phyloP scores from a whole-genome alignment of 371 early-diverging fungal genomes.

The Batkoa obscura region DNA sequence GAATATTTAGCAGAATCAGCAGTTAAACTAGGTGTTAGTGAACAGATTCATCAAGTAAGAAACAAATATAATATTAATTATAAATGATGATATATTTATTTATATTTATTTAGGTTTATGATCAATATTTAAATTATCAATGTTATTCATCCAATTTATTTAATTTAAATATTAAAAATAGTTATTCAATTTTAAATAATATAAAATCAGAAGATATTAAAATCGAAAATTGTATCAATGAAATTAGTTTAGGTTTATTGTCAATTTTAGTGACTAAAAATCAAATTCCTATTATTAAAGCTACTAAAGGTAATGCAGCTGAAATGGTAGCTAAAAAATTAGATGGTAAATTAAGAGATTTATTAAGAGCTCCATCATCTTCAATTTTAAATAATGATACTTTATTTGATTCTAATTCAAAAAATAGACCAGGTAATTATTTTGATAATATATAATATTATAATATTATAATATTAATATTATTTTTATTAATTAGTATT shows the following conservation, averaged over 20 bases:
- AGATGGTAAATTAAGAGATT: slow-evolving; percentile 70
- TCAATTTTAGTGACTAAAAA: slow-evolving; percentile 86
- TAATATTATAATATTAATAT: not conserved
- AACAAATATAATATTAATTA: too few species aligned
- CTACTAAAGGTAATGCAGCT: slow-evolving; percentile 78
- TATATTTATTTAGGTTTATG: slow-evolving; percentile 60
- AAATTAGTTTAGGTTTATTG: slow-evolving; percentile 63
- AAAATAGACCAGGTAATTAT: not conserved
- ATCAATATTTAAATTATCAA: slow-evolving; percentile 89
- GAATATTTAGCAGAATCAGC: slow-evolving; percentile 98
- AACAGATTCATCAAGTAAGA: too few species aligned
- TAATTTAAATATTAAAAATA: slow-evolving; percentile 67
- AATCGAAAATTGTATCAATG: slow-evolving; percentile 60
- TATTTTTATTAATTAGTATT: slow-evolving; percentile 30
- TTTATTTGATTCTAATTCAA: not conserved
- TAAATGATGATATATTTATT: too few species aligned
- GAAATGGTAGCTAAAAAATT: slow-evolving; percentile 81
- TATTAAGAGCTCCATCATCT: not conserved
- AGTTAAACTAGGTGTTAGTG: too few species aligned
- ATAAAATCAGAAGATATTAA: slow-evolving; percentile 55
- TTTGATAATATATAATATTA: too few species aligned
- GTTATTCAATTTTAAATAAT: slow-evolving; percentile 63
- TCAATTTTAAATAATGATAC: not conserved
- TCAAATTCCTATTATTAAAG: slow-evolving; percentile 64
- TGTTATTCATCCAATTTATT: slow-evolving; percentile 88